Base-by-base conservation (phyloP, 345 rosid genomes). In the Eucalyptus cladocalyx region DNA sequence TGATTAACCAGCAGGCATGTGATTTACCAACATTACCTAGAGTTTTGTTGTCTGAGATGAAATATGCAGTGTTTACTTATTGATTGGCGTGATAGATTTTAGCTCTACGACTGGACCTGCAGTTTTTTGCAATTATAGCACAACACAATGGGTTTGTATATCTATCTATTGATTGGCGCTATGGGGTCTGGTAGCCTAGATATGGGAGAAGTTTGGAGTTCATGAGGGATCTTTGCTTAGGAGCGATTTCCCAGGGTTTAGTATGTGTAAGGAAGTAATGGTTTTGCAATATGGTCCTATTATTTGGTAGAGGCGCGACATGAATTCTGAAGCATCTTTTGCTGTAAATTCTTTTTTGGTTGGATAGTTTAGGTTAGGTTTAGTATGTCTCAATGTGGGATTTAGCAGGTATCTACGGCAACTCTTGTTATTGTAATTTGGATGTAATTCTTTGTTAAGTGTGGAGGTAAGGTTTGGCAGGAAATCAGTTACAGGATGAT, bases 271-370 rank as follows among this genome's bases (percentile, higher is more conserved):
- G 60, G 60, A 54, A 54, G 28, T 54, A 54, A 9, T 54, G 60
- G 28, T 54, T 54, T 54, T 54, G 60, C 11, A 54, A 21, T 54
- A 54, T 37, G 83, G 83, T 76, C 23, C 23, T 37, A 28, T 42
- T 37, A 37, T 76, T 19, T 21, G 83, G 83, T 19, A 16, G 15
- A 21, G 83, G 47, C 5, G 16, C 83, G 3, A 76, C 28, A 11
- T 21, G 47, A 76, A 76, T 40, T 37, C 47, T 40, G 47, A 76
- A 4, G 83, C 2, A 40, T 40, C 83, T 40, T 37, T 21, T 6
- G 47, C 83, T 40, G 83, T 40, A 4, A 21, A 76, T 40, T 37
- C 42, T 40, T 0, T 0, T 76, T 10, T 76, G 30, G 28, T 76
- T 76, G 28, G 83, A 21, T 76, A 21, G 83, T 76, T 76, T 76